Base-by-base conservation (phyloP, 2,329 filamentous ascomycete genomes). In the Penicillium vulpinum region DNA sequence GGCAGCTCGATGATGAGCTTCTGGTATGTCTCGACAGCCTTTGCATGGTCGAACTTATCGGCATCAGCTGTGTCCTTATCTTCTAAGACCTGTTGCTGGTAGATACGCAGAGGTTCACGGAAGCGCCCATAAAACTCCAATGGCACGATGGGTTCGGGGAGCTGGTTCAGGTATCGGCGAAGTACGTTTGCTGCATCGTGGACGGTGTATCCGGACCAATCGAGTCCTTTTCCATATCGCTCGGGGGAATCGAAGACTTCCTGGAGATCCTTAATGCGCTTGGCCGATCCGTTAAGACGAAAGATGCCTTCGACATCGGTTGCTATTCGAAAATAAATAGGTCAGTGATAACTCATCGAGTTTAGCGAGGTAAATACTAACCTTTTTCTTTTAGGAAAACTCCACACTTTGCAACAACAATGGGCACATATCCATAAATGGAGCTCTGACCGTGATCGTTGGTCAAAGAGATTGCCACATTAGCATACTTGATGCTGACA, bases 371-470 rank as follows among this genome's bases (percentile, higher is more conserved):
- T 60, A 6, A 73, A 38, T 51, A 56, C 84, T 64, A 75, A 97
- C 94, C 94, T 85, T 96, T 97, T 75, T 99, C 94, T 76, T 99
- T 99, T 64, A 99, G 75, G 66, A 92, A 99, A 4, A 99, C 92
- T 61, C 94, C 94, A 73, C 94, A 97, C 75, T 99, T 99, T 35
- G 94, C 94, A 52, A 99, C 93, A 41, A 99, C 93, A 63, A 99
- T 97, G 18, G 94, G 94, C 8, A 99, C 93, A 70, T 97, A 97
- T 70, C 94, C 94, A 74, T 97, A 99, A 52, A 97, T 97, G 75
- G 96, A 97, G 77, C 91, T 96, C 74, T 94, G 87, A 31, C 93
- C 93, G 64, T 94, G 85, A 64, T 93, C 91, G 72, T 97, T 92
- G 64, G 94, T 90, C 28, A 99, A 84, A 22, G 93, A 97, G 69